phyloP scores from a whole-genome alignment of 1,284 basidiomycete genomes.

The Ustilago vetiveriae region DNA sequence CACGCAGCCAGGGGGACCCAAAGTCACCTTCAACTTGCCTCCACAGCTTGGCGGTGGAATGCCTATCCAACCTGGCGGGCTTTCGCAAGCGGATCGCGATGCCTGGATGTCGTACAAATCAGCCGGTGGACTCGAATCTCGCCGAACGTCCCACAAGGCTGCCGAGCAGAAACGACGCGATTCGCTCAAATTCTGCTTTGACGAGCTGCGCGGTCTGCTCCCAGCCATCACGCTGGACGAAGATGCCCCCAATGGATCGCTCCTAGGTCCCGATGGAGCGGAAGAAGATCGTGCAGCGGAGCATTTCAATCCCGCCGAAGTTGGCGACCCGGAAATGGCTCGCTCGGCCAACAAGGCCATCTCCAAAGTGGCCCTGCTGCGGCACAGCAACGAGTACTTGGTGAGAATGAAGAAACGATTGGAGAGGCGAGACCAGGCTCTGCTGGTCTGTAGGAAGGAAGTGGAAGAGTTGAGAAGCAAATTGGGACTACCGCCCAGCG shows the following conservation, averaged over 20 bases:
- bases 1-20: constrained; percentile 9
- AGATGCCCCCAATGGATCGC: constrained; percentile 60
- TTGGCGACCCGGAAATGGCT: constrained; percentile 46
- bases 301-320: constrained; percentile 47
- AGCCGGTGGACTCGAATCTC: constrained; percentile 68
- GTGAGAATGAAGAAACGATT: constrained; percentile 79
- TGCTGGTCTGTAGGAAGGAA: constrained; percentile 77
- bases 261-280: constrained; percentile 61
- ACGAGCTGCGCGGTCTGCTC: constrained; percentile 86
- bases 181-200: constrained; percentile 93
- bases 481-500: constrained; percentile 54
- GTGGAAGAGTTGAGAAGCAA: constrained; percentile 73
- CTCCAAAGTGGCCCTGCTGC: constrained; percentile 88
- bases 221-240: constrained; percentile 71
- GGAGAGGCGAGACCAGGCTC: constrained; percentile 83
- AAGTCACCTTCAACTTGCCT: constrained; percentile 43
- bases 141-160: constrained; percentile 92
- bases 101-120: constrained; percentile 55
- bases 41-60: constrained; percentile 29
- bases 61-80: constrained; percentile 48
- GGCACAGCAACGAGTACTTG: constrained; percentile 89
- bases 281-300: constrained; percentile 59
- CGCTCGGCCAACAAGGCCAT: constrained; percentile 75
- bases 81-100: constrained; percentile 51
- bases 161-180: constrained; percentile 97